phyloP scores from a whole-genome alignment of 1,139 yeast genomes.

The Geotrichum phurueaensis region DNA sequence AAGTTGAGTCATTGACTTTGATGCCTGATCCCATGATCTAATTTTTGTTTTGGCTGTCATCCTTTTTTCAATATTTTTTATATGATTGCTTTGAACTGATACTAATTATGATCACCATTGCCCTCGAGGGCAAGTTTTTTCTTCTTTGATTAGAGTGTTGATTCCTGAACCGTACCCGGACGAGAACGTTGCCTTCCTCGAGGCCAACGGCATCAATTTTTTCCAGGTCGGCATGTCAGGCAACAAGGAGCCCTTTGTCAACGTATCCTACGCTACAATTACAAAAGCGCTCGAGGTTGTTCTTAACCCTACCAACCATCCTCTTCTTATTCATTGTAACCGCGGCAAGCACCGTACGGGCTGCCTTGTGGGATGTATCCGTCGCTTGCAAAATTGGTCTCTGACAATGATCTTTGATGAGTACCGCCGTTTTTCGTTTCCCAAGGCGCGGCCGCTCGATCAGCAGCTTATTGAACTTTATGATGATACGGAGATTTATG shows the following conservation, averaged over 20 bases:
- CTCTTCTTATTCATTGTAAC: slow-evolving; percentile 87
- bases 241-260: slow-evolving; percentile 90
- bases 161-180: slow-evolving; percentile 90
- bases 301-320: slow-evolving; percentile 79
- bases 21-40: neutral
- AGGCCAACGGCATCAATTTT: slow-evolving; percentile 54
- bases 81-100: neutral
- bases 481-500: slow-evolving; percentile 55
- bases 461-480: slow-evolving; percentile 91
- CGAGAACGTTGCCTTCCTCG: slow-evolving; percentile 60
- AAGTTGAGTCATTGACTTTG: slow-evolving; percentile 9
- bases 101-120: neutral
- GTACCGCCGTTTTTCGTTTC: slow-evolving; percentile 87
- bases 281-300: slow-evolving; percentile 79
- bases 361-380: slow-evolving; percentile 84
- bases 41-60: neutral
- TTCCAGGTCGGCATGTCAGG: slow-evolving; percentile 94
- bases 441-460: slow-evolving; percentile 91
- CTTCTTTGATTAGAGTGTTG: slow-evolving; percentile 42
- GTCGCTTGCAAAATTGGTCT: slow-evolving; percentile 88
- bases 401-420: slow-evolving; percentile 90
- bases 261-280: slow-evolving; percentile 65
- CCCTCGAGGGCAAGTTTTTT: neutral
- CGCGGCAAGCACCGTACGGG: slow-evolving; percentile 97
- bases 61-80: neutral